Base-by-base conservation (phyloP, 768 basidiomycete genomes). In the Pleurotus djamor region DNA sequence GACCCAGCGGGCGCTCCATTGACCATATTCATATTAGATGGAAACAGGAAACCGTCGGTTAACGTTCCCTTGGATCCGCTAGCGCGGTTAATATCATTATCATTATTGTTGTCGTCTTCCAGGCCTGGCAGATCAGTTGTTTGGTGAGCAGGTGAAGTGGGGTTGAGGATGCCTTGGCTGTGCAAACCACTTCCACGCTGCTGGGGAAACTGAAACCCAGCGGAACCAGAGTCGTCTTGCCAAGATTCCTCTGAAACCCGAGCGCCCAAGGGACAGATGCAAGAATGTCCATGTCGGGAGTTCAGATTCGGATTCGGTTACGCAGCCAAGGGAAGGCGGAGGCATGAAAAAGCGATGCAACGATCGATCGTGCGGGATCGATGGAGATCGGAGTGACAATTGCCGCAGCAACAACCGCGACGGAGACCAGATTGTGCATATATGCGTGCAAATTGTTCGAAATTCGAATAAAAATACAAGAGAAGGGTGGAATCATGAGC, bases 111-210 rank as follows among this genome's bases (percentile, higher is more conserved):
- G 45, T 10, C 17, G 16, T 47, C n/a, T 7, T 47, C 45, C 17
- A 43, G n/a, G 41, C n/a, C 38, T 41, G 21, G 38, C 38, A 13
- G 12, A 43, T 33, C 34, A 48, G 4, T 64, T 65, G 32, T 63
- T 63, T 16, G 66, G 65, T 12, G 66, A 61, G 4, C 65, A 57
- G 1, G 68, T 66, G n/a, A 65, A 41, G 36, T 63, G 32, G 51
- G 33, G 16, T 58, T 48, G 16, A 58, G 51, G 50, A 59, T 61
- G 14, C 63, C 63, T 44, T 56, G 54, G n/a, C 54, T 56, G 28
- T 56, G 54, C 14, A 56, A 17, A 7, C 54, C 54, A n/a, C 16
- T 52, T 3, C 51, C 35, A n/a, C 51, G 51, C 38, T 44, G 37
- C 14, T 56, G 54, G 44, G 54, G 54, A 41, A 56, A 56, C 7